Base-by-base conservation (phyloP, 768 basidiomycete genomes). In the Pisolithus sp. region DNA sequence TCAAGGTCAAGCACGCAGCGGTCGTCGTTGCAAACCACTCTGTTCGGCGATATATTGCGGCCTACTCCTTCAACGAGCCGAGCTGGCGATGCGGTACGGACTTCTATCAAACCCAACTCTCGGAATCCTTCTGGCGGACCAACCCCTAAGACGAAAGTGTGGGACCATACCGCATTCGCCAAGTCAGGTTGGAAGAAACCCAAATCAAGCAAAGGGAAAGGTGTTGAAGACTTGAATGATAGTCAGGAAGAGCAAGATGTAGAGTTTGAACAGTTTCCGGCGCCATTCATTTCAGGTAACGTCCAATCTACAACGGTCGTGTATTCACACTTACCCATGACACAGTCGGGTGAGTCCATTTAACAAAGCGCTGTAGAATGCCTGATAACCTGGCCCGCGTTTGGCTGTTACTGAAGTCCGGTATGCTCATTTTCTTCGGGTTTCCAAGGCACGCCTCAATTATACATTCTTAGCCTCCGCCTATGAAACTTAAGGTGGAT, bases 141-240 rank as follows among this genome's bases (percentile, higher is more conserved):
- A 52, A 74, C 79, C 5, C 74, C 74, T 18, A 83, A 86, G 66
- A 81, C 77, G 1, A 97, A 95, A 72, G 73, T 76, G 44, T 99
- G 96, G 96, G 93, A 98, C 63, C 85, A 90, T 21, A 91, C 93
- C 0, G 82, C 74, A 12, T 95, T 89, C 61, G 85, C 93, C 5
- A 88, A 90, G 70, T 80, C 85, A 4, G 93, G 92, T 0, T 69
- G 78, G 70, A 82, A 74, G 60, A 77, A 73, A 47, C 67, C 70
- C 38, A 79, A 77, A 58, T 59, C 63, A 47, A 65, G 68, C 2
- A 85, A 81, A 63, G 74, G 74, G 7, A 83, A 82, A 66, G 75
- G 68, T 24, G 62, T 65, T 17, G 68, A 64, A 15, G 62, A 67
- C 15, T 70, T 71, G 31, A 77, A 76, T 44, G 79, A 76, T 8